A percentile compares a stretch with the other conserved stretches of the same genome.
Conservation (phyloP, 345 rosid species). For the Diplotaxis tenuifolia region DNA sequence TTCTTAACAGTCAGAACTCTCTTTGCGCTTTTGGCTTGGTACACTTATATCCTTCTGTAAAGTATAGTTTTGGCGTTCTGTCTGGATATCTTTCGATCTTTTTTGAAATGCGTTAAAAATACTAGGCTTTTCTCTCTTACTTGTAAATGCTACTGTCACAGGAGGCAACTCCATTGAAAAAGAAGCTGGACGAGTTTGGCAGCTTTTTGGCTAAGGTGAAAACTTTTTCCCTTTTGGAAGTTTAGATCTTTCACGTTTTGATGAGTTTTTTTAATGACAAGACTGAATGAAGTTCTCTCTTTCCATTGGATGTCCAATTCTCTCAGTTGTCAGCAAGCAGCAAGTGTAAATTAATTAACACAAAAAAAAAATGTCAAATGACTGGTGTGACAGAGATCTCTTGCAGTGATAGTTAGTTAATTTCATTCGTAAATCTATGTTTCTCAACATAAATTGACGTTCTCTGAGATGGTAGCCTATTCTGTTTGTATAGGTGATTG, state of each 20-base stretch:
- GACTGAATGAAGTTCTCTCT: slow-evolving; percentile 3
- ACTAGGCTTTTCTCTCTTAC: slow-evolving; percentile 8
- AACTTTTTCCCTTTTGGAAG: slow-evolving; percentile 5
- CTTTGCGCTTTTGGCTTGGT: background rate
- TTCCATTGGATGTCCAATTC: slow-evolving; percentile 5
- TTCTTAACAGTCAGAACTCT: slow-evolving; percentile 3
- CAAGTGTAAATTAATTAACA: background rate
- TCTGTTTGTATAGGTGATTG: slow-evolving; percentile 71
- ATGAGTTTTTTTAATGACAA: background rate
- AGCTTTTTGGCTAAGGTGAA: slow-evolving; percentile 95
- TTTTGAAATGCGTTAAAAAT: slow-evolving; percentile 10
- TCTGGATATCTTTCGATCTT: slow-evolving; percentile 1
- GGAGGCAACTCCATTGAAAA: slow-evolving; percentile 96
- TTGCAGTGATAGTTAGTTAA: slow-evolving; percentile 9
- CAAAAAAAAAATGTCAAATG: slow-evolving; percentile 2
- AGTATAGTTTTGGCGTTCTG: background rate
- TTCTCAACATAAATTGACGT: slow-evolving; percentile 6
- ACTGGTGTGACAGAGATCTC: slow-evolving; percentile 6
- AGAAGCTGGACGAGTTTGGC: slow-evolving; percentile 98
- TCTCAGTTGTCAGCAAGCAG: slow-evolving; percentile 13
- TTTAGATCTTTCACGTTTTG: background rate
- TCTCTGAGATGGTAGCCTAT: slow-evolving; percentile 11
- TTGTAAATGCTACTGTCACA: slow-evolving; percentile 42
- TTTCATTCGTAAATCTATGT: slow-evolving; percentile 1
- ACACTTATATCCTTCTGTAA: slow-evolving; percentile 3